Percentiles rank a stretch among this genome's conserved stretches.
These are phyloP conservation scores for Neonectria hederae DNA, from an alignment of 2,329 filamentous ascomycete genomes.

Conservation along the genomic window DNA sequence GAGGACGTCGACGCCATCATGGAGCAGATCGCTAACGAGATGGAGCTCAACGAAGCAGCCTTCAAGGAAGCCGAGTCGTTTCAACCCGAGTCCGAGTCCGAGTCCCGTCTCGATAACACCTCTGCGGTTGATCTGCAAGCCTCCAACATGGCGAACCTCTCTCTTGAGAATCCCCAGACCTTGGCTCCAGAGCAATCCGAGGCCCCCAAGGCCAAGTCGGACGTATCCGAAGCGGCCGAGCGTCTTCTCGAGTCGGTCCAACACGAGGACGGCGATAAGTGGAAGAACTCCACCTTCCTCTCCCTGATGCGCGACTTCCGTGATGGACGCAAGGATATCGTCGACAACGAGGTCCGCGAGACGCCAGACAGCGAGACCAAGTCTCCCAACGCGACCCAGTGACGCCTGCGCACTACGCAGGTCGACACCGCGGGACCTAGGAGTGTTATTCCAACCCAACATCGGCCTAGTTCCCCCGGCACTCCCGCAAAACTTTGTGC, in stretches of 20 bases:
- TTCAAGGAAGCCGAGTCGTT: slow-evolving; percentile 36
- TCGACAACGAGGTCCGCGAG: slow-evolving; percentile 53
- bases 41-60: slow-evolving; percentile 49
- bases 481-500: not conserved
- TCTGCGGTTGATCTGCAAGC: slow-evolving; percentile 42
- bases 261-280: slow-evolving; percentile 57
- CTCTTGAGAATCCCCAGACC: slow-evolving; percentile 34
- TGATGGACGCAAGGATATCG: slow-evolving; percentile 56
- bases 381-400: slow-evolving; percentile 23
- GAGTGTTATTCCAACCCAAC: not conserved
- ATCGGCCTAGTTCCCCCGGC: not conserved
- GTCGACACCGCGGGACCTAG: not conserved
- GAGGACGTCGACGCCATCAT: slow-evolving; percentile 54
- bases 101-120: slow-evolving; percentile 16
- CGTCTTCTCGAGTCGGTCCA: slow-evolving; percentile 55
- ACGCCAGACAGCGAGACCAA: slow-evolving; percentile 34
- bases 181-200: slow-evolving; percentile 29
- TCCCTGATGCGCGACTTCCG: slow-evolving; percentile 57
- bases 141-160: slow-evolving; percentile 47
- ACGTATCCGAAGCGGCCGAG: slow-evolving; percentile 54
- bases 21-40: slow-evolving; percentile 54
- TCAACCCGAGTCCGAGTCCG: slow-evolving; percentile 16
- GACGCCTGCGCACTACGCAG: slow-evolving; percentile 19
- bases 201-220: slow-evolving; percentile 44
- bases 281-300: slow-evolving; percentile 57